Evolutionary conservation across 208 protist genomes (phyloP), one percentile per base, ranked within the genome.

Genomic region (Leishmania tropica): DNA sequence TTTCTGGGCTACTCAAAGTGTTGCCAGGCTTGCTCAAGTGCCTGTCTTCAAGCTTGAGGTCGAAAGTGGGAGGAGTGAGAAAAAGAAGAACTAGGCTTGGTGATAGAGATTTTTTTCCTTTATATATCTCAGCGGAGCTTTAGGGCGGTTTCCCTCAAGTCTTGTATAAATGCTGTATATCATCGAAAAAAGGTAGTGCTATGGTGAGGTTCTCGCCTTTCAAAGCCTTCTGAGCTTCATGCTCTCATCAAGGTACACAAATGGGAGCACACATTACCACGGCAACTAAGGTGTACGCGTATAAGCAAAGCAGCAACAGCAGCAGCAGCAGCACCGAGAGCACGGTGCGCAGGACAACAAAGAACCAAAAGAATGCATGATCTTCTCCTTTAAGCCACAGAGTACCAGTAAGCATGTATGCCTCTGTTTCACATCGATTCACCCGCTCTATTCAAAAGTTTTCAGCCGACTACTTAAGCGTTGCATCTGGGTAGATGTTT

Each of bases 1-100:
- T 15, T 21, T 92, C 0, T 89, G 83, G 83, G 85, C 83, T 35
- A 73, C 91, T 42, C 83, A 83, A 47, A 83, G 68, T 64, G 78
- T 77, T 45, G 35, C 37, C 24, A 73, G 70, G 53, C 71, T 81
- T 45, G 48, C 81, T 31, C 75, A 48, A 75, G 62, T 78, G 42
- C 81, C 81, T 62, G n/a, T 24, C 6, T 51, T 85, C 31, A 71
- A 68, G 53, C 72, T 85, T 0, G 81, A 81, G n/a, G 71, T 75
- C 3, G 75, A 75, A 37, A 75, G 35, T 0, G 3, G 15, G 21
- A 62, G 67, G 24, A 40, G 28, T 10, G 45, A 81, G 3, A 85
- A 75, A 62, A 85, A 85, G 53, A 85, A 83, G 48, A 42, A 28
- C 15, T 53, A 65, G 7, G 19, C 2, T 40, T 76, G 5, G 10